Base-by-base conservation (phyloP, 345 rosid genomes). In the Clarkia xantiana region DNA sequence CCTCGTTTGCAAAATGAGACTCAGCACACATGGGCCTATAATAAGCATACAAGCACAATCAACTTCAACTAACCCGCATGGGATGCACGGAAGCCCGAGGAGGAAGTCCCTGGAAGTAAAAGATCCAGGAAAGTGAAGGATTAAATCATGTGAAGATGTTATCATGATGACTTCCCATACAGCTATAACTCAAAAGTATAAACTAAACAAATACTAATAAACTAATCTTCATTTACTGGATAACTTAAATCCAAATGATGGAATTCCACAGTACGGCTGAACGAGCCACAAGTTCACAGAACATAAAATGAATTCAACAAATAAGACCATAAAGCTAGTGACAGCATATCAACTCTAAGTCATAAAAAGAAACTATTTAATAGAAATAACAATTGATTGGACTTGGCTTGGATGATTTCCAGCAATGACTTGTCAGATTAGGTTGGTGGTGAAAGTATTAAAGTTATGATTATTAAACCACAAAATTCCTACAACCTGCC, bases 61-160 rank as follows among this genome's bases (percentile, higher is more conserved):
- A 29, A 29, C 36, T 29, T 52, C 64, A 59, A 82, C 86, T 73
- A 54, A 90, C 98, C 89, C 98, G 84, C 98, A 91, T 91, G 19
- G 98, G 98, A 80, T 91, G 98, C 57, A 91, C 98, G 1, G 83
- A 68, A 49, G 98, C 88, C 79, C 98, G 76, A 58, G 96, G 96
- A 64, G 98, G 98, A 66, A 84, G 85, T 50, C 96, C 98, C 98
- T 90, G 77, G 51, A 65, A 58, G 44, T 41, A 54, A 58, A 51
- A 22, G 42, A 55, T 16, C 17, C 34, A 48, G 17, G 19, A 40
- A 40, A 51, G 42, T 13, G 36, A 57, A 57, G 60, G 20, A 14
- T 29, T 22, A 46, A 42, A 10, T 18, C 17, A 10, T n/a, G 44
- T 11, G 16, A 10, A 34, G 38, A 47, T 48, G 17, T 40, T 8